Evolutionary conservation across 2,329 filamentous ascomycete genomes (phyloP), one percentile per base, ranked within the genome.

Genomic region (Aureobasidium sp.): DNA sequence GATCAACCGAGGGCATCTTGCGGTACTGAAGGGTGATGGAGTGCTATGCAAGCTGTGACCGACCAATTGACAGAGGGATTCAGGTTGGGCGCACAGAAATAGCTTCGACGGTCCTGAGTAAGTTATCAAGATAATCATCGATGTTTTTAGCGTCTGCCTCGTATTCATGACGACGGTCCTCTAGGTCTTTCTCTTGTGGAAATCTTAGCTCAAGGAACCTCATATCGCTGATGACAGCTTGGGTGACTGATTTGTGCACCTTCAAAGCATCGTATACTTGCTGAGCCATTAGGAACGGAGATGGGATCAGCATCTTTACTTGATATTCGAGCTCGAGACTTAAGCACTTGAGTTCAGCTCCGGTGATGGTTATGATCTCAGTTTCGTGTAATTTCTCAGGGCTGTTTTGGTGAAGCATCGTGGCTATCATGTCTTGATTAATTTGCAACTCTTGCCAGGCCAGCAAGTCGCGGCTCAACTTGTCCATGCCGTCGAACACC

Each of bases 1-100:
- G 15, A 64, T 64, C 16, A 63, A 59, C 9, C 32, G 54, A 37
- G 49, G 50, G 29, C 63, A 64, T 54, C 47, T 63, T 15, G 58
- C 59, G 21, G 45, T 62, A 15, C 45, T 64, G 16, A 54, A 63
- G 30, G 16, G 54, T 36, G 53, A 64, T 10, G 63, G 57, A 13
- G 37, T 60, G 25, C 37, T 60, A 9, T 60, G 57, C 37, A 60
- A 60, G 16, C n/a, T 60, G 13, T 60, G 11, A 36, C 7, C 11
- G 25, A 30, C 29, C 16, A 16, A 16, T 30, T 11, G 25, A 27
- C 10, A n/a, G 4, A 25, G 10, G 1, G 8, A 21, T 42, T 9
- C 37, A 39, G 32, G 32, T 8, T 2, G 32, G 32, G 32, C 32
- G 36, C 36, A 15, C 15, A 39, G 36, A 39, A 15, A 39, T 39